Evolutionary conservation across 805 yeast genomes (phyloP), one percentile per base, ranked within the genome.

Genomic region (Pichia insulana): DNA sequence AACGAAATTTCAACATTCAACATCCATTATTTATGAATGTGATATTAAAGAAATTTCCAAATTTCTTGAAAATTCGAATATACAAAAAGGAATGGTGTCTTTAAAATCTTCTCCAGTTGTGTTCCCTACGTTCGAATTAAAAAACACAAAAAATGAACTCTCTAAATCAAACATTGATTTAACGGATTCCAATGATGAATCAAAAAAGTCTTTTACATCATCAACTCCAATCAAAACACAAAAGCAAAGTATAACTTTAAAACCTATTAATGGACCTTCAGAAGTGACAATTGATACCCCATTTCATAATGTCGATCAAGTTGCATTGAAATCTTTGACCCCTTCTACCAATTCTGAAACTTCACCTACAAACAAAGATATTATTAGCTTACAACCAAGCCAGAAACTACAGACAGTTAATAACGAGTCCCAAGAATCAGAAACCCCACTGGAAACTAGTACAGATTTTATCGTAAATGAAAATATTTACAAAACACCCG

Each of bases 11-110:
- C 55, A 56, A 16, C 55, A 50, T 35, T 55, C 56, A 41, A 56
- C 59, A 38, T 55, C 68, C 7, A 61, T 61, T 18, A 56, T 64
- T 43, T 65, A 63, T 43, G 67, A 64, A 43, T 63, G 65, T 48
- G 63, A 59, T 43, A 50, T 62, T 32, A 42, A 43, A 2, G 15
- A 41, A 36, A 40, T 62, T 15, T 51, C 61, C 4, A 48, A 51
- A 19, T 61, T 42, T 34, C 50, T 59, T 53, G 64, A 58, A 22
- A 51, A 41, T 10, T 18, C 18, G 7, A 26, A 12, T 15, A 13
- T 19, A n/a, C 20, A 9, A 9, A 34, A n/a, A n/a, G n/a, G n/a
- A n/a, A n/a, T 35, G 19, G 19, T 28, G 4, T 37, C 34, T 12
- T 31, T 28, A 22, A 30, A 37, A 20, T 25, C 40, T 7, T 35